Evolutionary conservation across 1,139 yeast species (phyloP).

Genomic region (Pichia sp.): DNA sequence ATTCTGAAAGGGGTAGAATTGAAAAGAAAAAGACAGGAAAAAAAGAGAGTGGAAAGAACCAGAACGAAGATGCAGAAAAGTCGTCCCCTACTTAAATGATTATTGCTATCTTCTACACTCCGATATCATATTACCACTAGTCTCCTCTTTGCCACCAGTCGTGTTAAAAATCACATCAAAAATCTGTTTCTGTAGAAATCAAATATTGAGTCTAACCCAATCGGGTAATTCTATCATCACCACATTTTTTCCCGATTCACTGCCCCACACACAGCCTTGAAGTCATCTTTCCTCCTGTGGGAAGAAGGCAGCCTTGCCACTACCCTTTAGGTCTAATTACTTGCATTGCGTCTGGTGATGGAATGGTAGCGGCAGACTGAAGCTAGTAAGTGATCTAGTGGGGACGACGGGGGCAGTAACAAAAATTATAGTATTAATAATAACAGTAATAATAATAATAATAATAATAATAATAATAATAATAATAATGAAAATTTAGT

Average conservation of each 20-base stretch:
- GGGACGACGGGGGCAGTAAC: too few species aligned
- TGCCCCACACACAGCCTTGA: neutral
- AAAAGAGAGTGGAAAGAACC: neutral
- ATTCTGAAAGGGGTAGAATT: neutral
- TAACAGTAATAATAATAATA: neutral
- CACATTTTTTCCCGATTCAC: neutral
- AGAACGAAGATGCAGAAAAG: neutral
- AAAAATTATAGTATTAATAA: neutral
- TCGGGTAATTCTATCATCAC: constrained; percentile 5
- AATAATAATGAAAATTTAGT: constrained; percentile 9
- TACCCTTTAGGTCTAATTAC: neutral
- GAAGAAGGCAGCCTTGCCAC: neutral
- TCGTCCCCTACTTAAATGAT: neutral
- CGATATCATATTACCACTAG: neutral
- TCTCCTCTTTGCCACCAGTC: constrained; percentile 6
- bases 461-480: neutral
- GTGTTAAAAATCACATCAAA: neutral
- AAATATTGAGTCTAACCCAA: constrained; percentile 4
- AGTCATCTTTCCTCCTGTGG: neutral
- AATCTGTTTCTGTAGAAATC: neutral
- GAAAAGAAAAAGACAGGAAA: neutral
- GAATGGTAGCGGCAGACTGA: neutral
- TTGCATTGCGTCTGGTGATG: neutral
- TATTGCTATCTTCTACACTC: neutral
- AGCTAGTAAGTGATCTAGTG: too few species aligned